A percentile compares a stretch with the other conserved stretches of the same genome.
Conservation (phyloP, 306 rosid genomes). For the Malus asiatica region DNA sequence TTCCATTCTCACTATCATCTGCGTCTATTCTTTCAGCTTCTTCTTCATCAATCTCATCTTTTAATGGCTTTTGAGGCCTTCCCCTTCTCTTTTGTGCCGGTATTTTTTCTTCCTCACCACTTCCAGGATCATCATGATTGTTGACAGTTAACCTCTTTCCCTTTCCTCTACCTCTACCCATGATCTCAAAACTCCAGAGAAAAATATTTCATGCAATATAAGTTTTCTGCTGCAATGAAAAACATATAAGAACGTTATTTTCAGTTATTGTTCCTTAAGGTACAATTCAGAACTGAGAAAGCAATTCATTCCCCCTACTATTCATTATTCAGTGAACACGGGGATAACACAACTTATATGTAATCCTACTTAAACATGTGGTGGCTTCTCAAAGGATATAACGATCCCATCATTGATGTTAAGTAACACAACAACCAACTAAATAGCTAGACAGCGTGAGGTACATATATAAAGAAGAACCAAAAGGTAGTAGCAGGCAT, state of each 20-base stretch:
- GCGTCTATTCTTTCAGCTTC: slow-evolving; percentile 36
- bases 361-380: neutral
- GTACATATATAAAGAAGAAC: neutral
- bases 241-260: neutral
- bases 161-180: slow-evolving; percentile 55
- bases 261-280: neutral
- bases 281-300: neutral
- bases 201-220: slow-evolving; percentile 38
- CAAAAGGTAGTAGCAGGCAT: neutral
- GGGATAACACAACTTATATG: neutral
- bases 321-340: neutral
- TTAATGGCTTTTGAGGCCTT: slow-evolving; percentile 43
- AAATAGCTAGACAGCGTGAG: neutral
- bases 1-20: slow-evolving; percentile 29
- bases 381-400: neutral
- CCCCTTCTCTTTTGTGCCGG: slow-evolving; percentile 50
- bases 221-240: slow-evolving; percentile 30
- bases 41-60: slow-evolving; percentile 43
- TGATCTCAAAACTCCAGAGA: slow-evolving; percentile 31
- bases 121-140: slow-evolving; percentile 42
- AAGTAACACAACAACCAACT: neutral
- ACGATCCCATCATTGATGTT: neutral
- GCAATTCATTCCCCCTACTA: neutral
- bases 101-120: slow-evolving; percentile 48
- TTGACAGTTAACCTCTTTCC: slow-evolving; percentile 36